phyloP scores from a whole-genome alignment of 2,329 filamentous ascomycete species.

The Pseudogymnoascus sp. region DNA sequence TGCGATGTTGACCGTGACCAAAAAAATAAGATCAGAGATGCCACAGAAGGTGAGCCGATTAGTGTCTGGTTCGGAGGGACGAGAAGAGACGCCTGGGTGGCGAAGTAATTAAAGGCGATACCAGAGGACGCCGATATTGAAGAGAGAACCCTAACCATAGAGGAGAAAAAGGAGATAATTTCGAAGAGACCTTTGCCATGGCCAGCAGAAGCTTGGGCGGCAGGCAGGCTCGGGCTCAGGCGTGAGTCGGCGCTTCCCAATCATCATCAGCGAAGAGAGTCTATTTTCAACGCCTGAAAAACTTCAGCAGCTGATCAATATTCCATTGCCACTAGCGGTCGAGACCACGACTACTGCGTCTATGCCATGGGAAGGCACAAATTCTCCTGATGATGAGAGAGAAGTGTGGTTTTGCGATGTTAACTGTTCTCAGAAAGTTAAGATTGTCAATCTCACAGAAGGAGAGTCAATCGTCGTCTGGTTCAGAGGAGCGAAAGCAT shows the following conservation, averaged over 20 bases:
- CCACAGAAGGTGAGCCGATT: background rate
- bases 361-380: no score
- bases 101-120: background rate
- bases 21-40: background rate
- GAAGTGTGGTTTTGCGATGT: no score
- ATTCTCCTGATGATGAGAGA: no score
- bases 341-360: no score
- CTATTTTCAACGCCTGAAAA: background rate
- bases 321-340: background rate
- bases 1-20: background rate
- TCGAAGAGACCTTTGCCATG: background rate
- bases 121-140: background rate
- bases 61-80: background rate
- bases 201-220: background rate
- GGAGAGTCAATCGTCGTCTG: no score
- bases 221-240: no score
- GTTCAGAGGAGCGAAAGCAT: no score
- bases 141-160: no score
- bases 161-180: background rate
- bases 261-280: background rate
- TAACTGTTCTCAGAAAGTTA: no score
- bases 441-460: no score
- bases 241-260: background rate
- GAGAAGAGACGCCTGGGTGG: background rate
- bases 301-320: background rate